These are phyloP conservation scores for Logfia minima DNA, from an alignment of 129 eudicot species.

Conservation along the genomic window DNA sequence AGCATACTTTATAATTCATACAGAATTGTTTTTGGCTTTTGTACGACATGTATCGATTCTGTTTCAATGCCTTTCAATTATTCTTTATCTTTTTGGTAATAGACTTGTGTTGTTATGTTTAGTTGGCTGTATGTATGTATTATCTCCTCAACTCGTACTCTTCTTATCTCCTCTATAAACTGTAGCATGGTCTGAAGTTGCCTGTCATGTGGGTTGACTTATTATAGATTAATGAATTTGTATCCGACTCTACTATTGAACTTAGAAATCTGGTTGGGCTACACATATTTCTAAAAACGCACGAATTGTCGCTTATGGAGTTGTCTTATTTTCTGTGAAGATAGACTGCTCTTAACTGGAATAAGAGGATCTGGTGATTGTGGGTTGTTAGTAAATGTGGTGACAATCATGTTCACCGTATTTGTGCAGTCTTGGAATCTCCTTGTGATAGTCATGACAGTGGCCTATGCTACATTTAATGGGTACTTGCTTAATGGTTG, in stretches of 20 bases:
- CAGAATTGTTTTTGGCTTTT: not conserved
- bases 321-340: slow-evolving; percentile 12
- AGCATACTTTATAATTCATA: not conserved
- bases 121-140: not conserved
- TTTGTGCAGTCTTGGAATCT: slow-evolving; percentile 1
- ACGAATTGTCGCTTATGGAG: slow-evolving; percentile 14
- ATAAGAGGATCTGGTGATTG: slow-evolving; percentile 6
- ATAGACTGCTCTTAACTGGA: not conserved
- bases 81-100: slow-evolving; percentile 6
- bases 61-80: not conserved
- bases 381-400: not conserved
- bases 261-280: not conserved
- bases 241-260: not conserved
- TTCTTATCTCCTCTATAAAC: not conserved
- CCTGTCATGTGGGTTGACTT: slow-evolving; percentile 8
- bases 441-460: slow-evolving; percentile 3
- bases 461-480: slow-evolving; percentile 1
- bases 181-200: not conserved
- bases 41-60: not conserved
- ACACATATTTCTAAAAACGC: not conserved
- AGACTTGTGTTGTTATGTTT: not conserved
- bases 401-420: not conserved
- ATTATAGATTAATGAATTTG: not conserved
- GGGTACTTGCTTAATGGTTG: not conserved
- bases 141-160: not conserved